Conservation (phyloP, 2,329 filamentous ascomycete species). For the Clarireedia hainanense region DNA sequence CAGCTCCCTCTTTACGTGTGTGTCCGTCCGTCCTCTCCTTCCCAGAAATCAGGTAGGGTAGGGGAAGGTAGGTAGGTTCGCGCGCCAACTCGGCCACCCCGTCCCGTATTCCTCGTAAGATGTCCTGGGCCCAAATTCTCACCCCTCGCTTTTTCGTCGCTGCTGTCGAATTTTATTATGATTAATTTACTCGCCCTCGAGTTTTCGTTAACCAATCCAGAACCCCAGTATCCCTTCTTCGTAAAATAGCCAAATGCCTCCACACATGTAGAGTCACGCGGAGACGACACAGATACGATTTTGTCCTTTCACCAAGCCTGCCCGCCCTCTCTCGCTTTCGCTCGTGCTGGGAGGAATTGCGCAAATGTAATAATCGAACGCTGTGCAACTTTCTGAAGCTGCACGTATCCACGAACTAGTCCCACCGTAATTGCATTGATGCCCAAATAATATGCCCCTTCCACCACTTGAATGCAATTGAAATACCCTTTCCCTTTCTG, state of each 20-base stretch:
- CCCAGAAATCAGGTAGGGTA: constrained; percentile 8
- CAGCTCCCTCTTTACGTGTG: background rate
- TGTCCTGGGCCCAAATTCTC: constrained; percentile 1
- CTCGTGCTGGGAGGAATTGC: constrained; percentile 1
- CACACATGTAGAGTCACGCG: constrained; percentile 11
- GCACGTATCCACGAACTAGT: constrained; percentile 24
- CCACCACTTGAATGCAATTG: constrained; percentile 6
- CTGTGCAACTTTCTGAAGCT: constrained; percentile 20
- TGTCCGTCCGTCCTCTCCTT: background rate
- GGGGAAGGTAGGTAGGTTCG: background rate
- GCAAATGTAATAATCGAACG: constrained; percentile 15
- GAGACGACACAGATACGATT: background rate
- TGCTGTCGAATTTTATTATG: too few species aligned
- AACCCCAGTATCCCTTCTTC: background rate
- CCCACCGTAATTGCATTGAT: constrained; percentile 25
- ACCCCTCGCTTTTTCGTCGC: too few species aligned
- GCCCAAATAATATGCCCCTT: constrained; percentile 18
- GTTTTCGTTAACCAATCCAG: constrained; percentile 3
- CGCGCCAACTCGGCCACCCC: constrained; percentile 1
- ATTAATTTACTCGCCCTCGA: too few species aligned
- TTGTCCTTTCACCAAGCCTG: constrained; percentile 2
- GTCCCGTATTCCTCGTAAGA: constrained; percentile 5
- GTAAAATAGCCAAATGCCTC: constrained; percentile 4
- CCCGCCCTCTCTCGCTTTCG: background rate
- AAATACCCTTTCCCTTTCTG: constrained; percentile 7